Evolutionary conservation across 2,329 filamentous ascomycete genomes (phyloP).

Genomic region (Monilinia fructicola): DNA sequence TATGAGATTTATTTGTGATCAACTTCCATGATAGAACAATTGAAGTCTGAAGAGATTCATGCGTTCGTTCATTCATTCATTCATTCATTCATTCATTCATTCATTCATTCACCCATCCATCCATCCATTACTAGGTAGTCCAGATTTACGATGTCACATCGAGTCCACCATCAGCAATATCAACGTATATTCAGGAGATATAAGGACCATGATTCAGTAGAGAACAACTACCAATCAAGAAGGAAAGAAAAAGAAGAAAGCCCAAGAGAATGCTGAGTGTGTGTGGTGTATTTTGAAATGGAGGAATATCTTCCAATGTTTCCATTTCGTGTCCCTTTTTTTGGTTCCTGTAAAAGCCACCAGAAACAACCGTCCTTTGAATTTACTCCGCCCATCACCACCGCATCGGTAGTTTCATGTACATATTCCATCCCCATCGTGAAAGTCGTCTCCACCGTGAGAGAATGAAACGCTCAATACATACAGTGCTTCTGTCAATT

Average conservation of each 20-base stretch:
- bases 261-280: neutral
- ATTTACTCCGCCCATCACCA: neutral
- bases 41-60: neutral
- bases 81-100: neutral
- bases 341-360: neutral
- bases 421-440: conserved; percentile 1
- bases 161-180: neutral
- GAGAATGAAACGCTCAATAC: conserved; percentile 19
- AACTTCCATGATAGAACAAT: neutral
- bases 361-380: neutral
- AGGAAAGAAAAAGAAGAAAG: neutral
- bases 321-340: neutral
- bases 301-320: neutral
- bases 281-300: neutral
- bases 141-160: neutral
- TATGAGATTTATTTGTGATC: neutral
- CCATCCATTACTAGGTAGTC: neutral
- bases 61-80: neutral
- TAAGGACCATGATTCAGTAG: neutral
- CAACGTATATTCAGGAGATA: neutral
- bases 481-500: conserved; percentile 9
- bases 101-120: neutral
- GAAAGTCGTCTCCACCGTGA: conserved; percentile 4
- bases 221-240: neutral
- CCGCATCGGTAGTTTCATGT: neutral